Base-by-base conservation (phyloP, 2,329 filamentous ascomycete genomes). In the Coniochaeta sp. region DNA sequence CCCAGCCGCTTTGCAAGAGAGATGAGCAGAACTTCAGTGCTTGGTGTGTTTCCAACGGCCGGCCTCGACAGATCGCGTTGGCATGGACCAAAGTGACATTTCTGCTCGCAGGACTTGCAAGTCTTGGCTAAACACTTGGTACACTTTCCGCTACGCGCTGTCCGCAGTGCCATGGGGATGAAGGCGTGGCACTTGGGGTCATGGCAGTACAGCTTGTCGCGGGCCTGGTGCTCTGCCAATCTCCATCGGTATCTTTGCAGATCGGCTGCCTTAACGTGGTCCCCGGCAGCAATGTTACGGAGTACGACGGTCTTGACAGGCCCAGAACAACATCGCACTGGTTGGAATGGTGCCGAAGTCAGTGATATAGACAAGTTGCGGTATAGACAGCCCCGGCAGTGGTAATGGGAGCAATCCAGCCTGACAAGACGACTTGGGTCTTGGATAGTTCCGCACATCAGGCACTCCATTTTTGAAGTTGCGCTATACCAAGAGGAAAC, bases 101-200 rank as follows among this genome's bases (percentile, higher is more conserved):
- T 40, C 17, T 22, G 50, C 0, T 58, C 44, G 42, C 64, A 66
- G 5, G 10, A 8, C 32, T 59, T 34, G 38, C 65, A 65, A 2
- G 63, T 64, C 44, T 60, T 58, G 16, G 47, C 44, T 8, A 36
- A 24, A 34, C 65, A 66, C 32, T 34, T 42, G 1, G 62, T 50
- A 19, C 65, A 66, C 22, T 36, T 60, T 3, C 58, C 63, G 19
- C 34, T 32, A 17, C 54, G 40, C 8, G 24, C n/a, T 8, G 57
- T 44, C 12, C 61, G 42, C 32, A 64, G 50, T 12, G 50, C 56
- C 0, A 8, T 14, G 3, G 65, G 65, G 32, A 66, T 66, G 26
- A 66, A 66, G 12, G 62, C 57, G 32, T 61, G 57, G 54, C 65
- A 66, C 24, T 50, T 32, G 0, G 61, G 55, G 34, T 62, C 57